Percentiles rank a stretch among this genome's conserved stretches.
Conservation (phyloP, 805 yeast species). For the Jamesozyma jinghongensis region DNA sequence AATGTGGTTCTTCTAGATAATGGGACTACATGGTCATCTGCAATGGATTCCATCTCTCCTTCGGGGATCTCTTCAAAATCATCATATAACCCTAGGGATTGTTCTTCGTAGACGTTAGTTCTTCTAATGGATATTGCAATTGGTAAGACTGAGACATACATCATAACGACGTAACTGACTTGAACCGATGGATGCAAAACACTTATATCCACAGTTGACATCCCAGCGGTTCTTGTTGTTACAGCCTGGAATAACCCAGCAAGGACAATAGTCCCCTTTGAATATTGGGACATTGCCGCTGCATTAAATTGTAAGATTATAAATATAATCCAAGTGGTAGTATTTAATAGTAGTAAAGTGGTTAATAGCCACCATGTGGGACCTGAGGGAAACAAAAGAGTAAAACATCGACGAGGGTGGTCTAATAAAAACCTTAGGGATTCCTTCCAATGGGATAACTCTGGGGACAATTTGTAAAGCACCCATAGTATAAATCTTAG, state of each 20-base stretch:
- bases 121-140: conserved; percentile 91
- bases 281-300: conserved; percentile 39
- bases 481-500: conserved; percentile 77
- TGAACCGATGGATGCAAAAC: conserved; percentile 80
- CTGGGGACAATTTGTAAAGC: conserved; percentile 54
- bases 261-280: conserved; percentile 58
- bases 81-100: conserved; percentile 73
- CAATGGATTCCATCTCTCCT: conserved; percentile 16
- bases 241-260: conserved; percentile 87
- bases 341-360: conserved; percentile 62
- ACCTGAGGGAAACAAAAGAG: conserved; percentile 77
- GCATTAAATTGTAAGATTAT: conserved; percentile 62
- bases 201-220: conserved; percentile 59
- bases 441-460: conserved; percentile 54
- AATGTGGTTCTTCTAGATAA: neutral
- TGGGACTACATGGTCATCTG: no score
- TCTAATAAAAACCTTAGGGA: conserved; percentile 77
- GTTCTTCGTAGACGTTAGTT: conserved; percentile 95
- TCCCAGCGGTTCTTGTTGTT: conserved; percentile 89
- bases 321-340: conserved; percentile 68
- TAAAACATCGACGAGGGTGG: conserved; percentile 94
- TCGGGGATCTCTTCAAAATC: conserved; percentile 6
- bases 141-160: conserved; percentile 95
- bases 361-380: conserved; percentile 92
- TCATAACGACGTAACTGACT: conserved; percentile 89